These are phyloP conservation scores for Penicillium coprophilum DNA, from an alignment of 495 filamentous ascomycete species.

Conservation along the genomic window DNA sequence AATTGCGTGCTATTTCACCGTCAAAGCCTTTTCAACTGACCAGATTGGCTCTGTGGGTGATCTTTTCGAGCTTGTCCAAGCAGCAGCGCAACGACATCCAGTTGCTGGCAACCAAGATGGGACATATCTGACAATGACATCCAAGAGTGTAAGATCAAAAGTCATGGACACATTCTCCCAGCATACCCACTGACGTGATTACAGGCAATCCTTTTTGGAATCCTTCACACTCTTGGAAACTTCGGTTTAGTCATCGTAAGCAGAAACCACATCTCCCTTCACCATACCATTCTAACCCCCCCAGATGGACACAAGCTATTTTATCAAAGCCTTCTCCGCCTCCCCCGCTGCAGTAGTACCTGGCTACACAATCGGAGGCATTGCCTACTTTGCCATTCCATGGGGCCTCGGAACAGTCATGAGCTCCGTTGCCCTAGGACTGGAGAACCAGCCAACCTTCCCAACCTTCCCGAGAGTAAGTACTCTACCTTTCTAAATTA, in stretches of 20 bases:
- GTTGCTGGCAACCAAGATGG: slow-evolving; percentile 48
- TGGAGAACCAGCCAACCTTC: slow-evolving; percentile 43
- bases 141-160: slow-evolving; percentile 36
- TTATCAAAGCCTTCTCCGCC: slow-evolving; percentile 48
- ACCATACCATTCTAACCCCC: slow-evolving; percentile 6
- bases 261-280: not conserved
- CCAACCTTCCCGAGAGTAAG: slow-evolving; percentile 46
- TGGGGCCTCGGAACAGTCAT: slow-evolving; percentile 46
- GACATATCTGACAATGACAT: slow-evolving; percentile 52
- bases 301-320: slow-evolving; percentile 48
- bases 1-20: slow-evolving; percentile 48
- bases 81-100: slow-evolving; percentile 42
- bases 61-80: slow-evolving; percentile 47
- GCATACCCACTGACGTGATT: not conserved
- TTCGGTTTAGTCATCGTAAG: slow-evolving; percentile 45
- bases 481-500: not conserved
- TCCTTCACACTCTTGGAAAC: slow-evolving; percentile 44
- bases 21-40: slow-evolving; percentile 43
- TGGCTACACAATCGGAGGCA: slow-evolving; percentile 46
- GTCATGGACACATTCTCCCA: not conserved
- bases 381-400: slow-evolving; percentile 47
- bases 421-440: slow-evolving; percentile 40
- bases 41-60: slow-evolving; percentile 42
- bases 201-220: slow-evolving; percentile 44
- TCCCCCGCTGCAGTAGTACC: slow-evolving; percentile 40